Evolutionary conservation across 257 asterid genomes (phyloP).

Genomic region (Nyctanthes arbortristis): DNA sequence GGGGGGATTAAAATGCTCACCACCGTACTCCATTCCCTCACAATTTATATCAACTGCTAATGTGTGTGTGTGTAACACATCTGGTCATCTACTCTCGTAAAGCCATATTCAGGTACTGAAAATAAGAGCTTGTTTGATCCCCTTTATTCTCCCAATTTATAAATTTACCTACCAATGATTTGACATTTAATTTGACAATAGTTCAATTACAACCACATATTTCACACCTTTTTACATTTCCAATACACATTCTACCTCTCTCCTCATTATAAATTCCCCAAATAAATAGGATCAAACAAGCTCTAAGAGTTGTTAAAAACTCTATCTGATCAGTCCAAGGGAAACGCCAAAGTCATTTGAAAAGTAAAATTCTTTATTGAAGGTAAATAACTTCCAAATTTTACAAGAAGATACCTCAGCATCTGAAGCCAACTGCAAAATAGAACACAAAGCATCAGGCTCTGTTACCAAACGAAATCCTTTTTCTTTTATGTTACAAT

Average conservation of each 20-base stretch:
- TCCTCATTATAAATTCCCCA: too few species aligned
- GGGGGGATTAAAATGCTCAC: constrained; percentile 2
- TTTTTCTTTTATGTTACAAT: constrained; percentile 44
- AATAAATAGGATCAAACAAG: too few species aligned
- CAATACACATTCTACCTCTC: too few species aligned
- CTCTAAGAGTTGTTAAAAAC: constrained; percentile 5
- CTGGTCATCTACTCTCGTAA: constrained; percentile 21
- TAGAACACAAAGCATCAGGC: constrained; percentile 60
- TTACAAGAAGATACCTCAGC: constrained; percentile 59
- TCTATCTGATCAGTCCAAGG: neutral
- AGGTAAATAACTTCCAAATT: constrained; percentile 13
- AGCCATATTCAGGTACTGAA: constrained; percentile 12
- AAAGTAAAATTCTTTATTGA: neutral
- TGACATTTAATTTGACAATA: too few species aligned
- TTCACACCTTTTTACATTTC: too few species aligned
- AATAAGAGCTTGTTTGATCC: too few species aligned
- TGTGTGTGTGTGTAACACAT: neutral
- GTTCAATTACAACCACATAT: too few species aligned
- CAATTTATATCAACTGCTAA: constrained; percentile 17
- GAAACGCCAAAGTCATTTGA: constrained; percentile 1
- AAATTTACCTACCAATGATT: too few species aligned
- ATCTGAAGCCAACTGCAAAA: constrained; percentile 79
- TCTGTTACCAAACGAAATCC: constrained; percentile 79
- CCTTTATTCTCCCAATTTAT: too few species aligned
- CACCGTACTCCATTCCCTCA: constrained; percentile 16